These are phyloP conservation scores for slime mould (Dictyostelium discoideum) DNA, from an alignment of 78 protist species.

Conservation along the genomic window DNA sequence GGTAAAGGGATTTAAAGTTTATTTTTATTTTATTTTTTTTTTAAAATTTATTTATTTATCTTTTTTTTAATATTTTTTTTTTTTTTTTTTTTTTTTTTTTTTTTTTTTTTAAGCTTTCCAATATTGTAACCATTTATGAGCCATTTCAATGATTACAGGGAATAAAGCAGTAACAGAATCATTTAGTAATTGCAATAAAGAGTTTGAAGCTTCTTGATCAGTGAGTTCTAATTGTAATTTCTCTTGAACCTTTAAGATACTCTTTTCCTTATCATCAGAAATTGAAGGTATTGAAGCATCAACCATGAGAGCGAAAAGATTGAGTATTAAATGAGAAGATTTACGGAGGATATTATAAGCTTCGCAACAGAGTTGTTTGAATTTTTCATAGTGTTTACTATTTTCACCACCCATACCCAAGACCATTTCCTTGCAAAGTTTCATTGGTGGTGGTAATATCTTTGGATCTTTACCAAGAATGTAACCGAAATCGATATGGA, in stretches of 20 bases:
- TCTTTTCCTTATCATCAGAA: constrained; percentile 64
- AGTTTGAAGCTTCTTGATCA: constrained; percentile 94
- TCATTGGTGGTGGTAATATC: constrained; percentile 97
- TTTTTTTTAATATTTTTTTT: no score
- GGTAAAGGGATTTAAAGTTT: no score
- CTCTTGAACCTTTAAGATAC: constrained; percentile 88
- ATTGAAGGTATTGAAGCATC: constrained; percentile 95
- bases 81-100: no score
- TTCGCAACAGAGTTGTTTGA: constrained; percentile 91
- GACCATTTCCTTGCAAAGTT: constrained; percentile 95
- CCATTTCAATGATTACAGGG: constrained; percentile 92
- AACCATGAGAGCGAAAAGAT: constrained; percentile 94
- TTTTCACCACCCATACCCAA: constrained; percentile 97
- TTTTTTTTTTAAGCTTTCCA: constrained; percentile 63
- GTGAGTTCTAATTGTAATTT: constrained; percentile 93
- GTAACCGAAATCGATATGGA: constrained; percentile 99
- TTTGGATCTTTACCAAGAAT: constrained; percentile 98
- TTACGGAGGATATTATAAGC: constrained; percentile 95
- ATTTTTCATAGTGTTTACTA: constrained; percentile 81
- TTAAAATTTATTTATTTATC: no score
- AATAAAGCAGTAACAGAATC: constrained; percentile 93
- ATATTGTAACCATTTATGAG: constrained; percentile 90
- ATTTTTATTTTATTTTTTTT: no score
- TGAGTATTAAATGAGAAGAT: constrained; percentile 91
- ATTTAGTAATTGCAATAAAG: constrained; percentile 87